Conservation (phyloP, 169 alveolate species). For the Babesia caballi region DNA sequence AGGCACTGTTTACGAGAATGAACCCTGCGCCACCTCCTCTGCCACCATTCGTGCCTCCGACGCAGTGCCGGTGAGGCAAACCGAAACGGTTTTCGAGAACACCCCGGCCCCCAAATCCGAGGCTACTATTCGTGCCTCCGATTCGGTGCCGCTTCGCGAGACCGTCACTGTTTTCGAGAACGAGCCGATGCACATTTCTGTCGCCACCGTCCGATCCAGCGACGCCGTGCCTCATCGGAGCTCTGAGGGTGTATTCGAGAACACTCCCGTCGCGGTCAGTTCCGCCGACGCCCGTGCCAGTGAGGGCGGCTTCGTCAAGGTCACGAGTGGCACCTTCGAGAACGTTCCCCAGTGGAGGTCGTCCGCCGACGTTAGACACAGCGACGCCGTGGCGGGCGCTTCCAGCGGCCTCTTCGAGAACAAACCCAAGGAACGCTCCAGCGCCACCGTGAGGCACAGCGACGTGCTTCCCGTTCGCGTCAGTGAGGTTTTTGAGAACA, state of each 20-base stretch:
- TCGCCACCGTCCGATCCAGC: not conserved
- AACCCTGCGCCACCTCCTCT: constrained; percentile 5
- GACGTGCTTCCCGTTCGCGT: not conserved
- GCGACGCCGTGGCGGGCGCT: not conserved
- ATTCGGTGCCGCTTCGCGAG: not conserved
- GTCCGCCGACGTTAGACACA: constrained; percentile 41
- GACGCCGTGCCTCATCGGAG: not conserved
- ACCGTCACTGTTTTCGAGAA: constrained; percentile 7
- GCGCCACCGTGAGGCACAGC: constrained; percentile 27
- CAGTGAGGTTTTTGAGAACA: not conserved
- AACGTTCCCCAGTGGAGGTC: constrained; percentile 49
- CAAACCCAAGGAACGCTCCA: constrained; percentile 34
- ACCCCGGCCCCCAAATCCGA: constrained; percentile 28
- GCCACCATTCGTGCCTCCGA: constrained; percentile 24
- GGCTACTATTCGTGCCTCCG: constrained; percentile 45
- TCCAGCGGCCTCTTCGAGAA: constrained; percentile 42
- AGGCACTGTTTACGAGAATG: not conserved
- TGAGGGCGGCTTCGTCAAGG: constrained; percentile 17
- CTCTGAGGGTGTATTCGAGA: constrained; percentile 41
- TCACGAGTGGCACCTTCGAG: constrained; percentile 43
- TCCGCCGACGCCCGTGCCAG: constrained; percentile 53
- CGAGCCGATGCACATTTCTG: constrained; percentile 1
- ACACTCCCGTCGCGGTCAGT: constrained; percentile 35
- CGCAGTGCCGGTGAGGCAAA: not conserved
- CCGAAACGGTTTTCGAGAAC: constrained; percentile 36